phyloP scores from a whole-genome alignment of 768 basidiomycete genomes.

The Mrakia frigida region DNA sequence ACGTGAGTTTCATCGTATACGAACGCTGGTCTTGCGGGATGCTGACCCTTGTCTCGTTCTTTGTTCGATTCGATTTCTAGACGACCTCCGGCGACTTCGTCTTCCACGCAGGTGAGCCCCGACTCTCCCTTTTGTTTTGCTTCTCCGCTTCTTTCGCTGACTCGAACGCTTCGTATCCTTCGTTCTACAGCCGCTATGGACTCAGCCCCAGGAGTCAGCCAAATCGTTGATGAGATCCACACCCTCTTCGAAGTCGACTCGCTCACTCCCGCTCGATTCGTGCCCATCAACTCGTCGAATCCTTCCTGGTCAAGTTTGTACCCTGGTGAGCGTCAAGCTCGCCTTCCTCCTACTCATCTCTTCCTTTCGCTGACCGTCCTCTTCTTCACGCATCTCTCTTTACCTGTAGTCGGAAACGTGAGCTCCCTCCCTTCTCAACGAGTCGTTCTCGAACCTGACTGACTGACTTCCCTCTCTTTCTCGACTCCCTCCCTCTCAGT shows the following conservation, averaged over 20 bases:
- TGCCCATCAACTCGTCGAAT: background rate
- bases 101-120: background rate
- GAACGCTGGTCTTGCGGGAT: background rate
- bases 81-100: constrained; percentile 2
- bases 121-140: background rate
- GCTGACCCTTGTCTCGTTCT: too few relatives aligned
- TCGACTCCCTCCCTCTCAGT: background rate
- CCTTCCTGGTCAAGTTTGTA: constrained; percentile 3
- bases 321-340: background rate
- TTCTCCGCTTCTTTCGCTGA: background rate
- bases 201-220: constrained; percentile 16
- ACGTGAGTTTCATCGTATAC: background rate
- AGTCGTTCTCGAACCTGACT: background rate
- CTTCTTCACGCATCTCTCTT: background rate
- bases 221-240: constrained; percentile 24
- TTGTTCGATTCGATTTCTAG: too few relatives aligned
- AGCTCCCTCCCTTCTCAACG: background rate
- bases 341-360: background rate
- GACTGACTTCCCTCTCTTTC: background rate
- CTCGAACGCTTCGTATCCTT: background rate
- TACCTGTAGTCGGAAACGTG: background rate
- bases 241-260: constrained; percentile 6
- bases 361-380: background rate
- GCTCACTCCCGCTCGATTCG: constrained; percentile 8
- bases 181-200: constrained; percentile 27